Percentiles rank a stretch among this genome's conserved stretches.
phyloP scores from a whole-genome alignment of 2,329 filamentous ascomycete species.

The Cladophialophora bantiana region DNA sequence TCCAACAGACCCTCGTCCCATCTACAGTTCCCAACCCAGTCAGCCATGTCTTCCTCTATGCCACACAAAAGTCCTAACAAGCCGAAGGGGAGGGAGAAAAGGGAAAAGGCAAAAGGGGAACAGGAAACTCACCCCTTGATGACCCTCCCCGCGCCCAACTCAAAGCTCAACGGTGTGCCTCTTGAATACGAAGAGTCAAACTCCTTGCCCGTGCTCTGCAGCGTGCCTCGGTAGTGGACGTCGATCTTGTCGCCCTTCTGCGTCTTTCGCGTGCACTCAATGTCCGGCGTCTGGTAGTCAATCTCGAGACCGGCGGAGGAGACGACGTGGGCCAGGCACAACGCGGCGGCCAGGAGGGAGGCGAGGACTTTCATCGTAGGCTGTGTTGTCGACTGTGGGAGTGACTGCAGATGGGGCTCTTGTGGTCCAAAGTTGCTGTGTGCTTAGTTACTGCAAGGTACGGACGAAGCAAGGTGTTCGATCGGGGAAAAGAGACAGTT shows the following conservation, averaged over 20 bases:
- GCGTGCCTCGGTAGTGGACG: constrained; percentile 88
- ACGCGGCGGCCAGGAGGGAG: constrained; percentile 43
- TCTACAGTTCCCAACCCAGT: constrained; percentile 20
- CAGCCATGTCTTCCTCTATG: background rate
- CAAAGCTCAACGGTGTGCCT: constrained; percentile 77
- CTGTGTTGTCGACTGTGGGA: background rate
- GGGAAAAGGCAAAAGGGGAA: background rate
- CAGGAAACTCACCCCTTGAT: constrained; percentile 76
- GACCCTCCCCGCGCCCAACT: constrained; percentile 78
- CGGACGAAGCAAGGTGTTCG: background rate
- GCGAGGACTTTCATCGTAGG: constrained; percentile 33
- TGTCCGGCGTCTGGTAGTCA: constrained; percentile 74
- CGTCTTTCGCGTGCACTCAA: constrained; percentile 77
- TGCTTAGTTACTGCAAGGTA: background rate
- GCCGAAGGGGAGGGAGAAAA: background rate
- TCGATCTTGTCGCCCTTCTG: constrained; percentile 77
- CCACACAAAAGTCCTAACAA: background rate
- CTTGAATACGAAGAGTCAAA: constrained; percentile 88
- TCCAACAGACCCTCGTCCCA: constrained; percentile 90
- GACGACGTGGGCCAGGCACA: constrained; percentile 48
- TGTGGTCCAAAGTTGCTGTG: background rate
- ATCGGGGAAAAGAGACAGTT: background rate
- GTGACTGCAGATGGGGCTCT: background rate
- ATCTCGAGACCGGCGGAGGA: constrained; percentile 72
- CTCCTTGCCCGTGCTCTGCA: constrained; percentile 73